Conservation (phyloP, 352 stramenopile species). For the Phytopythium helicoides region DNA sequence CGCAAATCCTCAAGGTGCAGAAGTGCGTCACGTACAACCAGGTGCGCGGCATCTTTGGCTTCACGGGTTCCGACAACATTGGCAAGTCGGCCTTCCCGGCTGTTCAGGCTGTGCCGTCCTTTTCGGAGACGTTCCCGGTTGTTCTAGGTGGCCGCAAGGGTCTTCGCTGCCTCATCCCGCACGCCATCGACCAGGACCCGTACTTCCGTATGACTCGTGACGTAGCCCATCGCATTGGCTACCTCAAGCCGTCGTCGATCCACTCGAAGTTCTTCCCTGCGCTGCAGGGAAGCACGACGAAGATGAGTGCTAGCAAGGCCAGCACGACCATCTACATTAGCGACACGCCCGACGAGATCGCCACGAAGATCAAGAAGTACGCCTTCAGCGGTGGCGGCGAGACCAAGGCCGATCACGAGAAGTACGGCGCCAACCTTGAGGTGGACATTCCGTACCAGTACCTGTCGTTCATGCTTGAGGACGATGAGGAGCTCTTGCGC, state of each 20-base stretch:
- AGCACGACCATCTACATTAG: conserved; percentile 99
- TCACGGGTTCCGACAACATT: conserved; percentile 98
- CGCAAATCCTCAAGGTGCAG: conserved; percentile 99
- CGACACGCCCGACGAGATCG: conserved; percentile 96
- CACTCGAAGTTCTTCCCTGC: conserved; percentile 99
- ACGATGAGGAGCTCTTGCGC: conserved; percentile 95
- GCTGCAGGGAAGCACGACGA: conserved; percentile 95
- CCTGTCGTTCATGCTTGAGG: conserved; percentile 99
- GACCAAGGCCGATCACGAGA: conserved; percentile 97
- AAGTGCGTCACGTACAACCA: conserved; percentile 98
- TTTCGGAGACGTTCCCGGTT: conserved; percentile 96
- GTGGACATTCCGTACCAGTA: conserved; percentile 99
- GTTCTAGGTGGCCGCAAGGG: conserved; percentile 86
- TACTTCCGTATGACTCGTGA: conserved; percentile 99
- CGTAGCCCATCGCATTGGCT: conserved; percentile 96
- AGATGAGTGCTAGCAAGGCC: conserved; percentile 97
- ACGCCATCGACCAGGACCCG: conserved; percentile 99
- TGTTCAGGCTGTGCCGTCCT: conserved; percentile 97
- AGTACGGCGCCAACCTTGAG: conserved; percentile 98
- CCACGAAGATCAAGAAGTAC: conserved; percentile 90
- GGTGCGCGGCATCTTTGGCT: conserved; percentile 99
- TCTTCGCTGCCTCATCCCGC: conserved; percentile 98
- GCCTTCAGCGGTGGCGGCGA: conserved; percentile 94
- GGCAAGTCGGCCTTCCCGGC: conserved; percentile 99
- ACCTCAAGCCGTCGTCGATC: conserved; percentile 96